Conservation (phyloP, 225 moss, liverwort and hornwort species). For the Bryum argenteum region DNA sequence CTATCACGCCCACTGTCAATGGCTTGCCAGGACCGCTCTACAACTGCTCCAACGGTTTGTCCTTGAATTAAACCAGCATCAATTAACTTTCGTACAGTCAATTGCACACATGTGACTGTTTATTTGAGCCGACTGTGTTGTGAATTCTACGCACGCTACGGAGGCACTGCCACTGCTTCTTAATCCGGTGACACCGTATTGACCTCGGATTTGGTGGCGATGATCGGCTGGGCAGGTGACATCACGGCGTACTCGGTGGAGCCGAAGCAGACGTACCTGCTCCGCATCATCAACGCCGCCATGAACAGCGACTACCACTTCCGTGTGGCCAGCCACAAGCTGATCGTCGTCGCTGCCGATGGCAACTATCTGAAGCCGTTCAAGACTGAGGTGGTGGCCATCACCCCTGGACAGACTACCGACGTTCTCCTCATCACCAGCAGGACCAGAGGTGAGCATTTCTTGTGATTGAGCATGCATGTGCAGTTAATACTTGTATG, state of each 20-base stretch:
- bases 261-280: conserved; percentile 32
- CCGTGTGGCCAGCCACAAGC: conserved; percentile 40
- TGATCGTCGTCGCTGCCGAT: conserved; percentile 57
- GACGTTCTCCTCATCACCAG: conserved; percentile 50
- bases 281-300: conserved; percentile 40
- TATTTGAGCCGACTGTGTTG: too few species aligned
- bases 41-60: conserved; percentile 24
- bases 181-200: too few species aligned
- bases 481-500: neutral
- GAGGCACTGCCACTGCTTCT: too few species aligned
- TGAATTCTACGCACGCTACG: too few species aligned
- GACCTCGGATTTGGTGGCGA: neutral
- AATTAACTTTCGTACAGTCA: too few species aligned
- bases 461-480: neutral
- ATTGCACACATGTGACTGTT: too few species aligned
- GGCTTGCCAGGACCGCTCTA: conserved; percentile 37
- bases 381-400: conserved; percentile 32
- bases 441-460: conserved; percentile 15
- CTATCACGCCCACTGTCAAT: conserved; percentile 37
- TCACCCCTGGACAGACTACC: conserved; percentile 54
- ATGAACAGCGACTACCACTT: conserved; percentile 41
- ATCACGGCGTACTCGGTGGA: neutral
- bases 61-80: too few species aligned
- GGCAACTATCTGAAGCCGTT: conserved; percentile 61
- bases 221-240: neutral